Base-by-base conservation (phyloP, 352 stramenopile species). In the Phytopythium aichiense region DNA sequence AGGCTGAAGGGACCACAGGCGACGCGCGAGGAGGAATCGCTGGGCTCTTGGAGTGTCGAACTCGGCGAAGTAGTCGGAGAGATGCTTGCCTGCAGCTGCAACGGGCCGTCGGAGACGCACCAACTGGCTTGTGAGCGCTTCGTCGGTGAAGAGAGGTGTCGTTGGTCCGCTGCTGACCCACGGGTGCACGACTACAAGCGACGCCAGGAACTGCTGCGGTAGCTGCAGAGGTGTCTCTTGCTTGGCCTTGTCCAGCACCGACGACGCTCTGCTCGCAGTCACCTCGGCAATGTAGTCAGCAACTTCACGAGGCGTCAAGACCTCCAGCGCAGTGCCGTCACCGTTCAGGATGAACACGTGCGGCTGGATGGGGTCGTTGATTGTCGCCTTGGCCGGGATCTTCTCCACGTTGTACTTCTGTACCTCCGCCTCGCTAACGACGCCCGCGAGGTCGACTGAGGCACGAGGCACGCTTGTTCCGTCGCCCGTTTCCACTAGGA, bases 311-410 rank as follows among this genome's bases (percentile, higher is more conserved):
- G 81, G 79, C 56, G 77, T 67, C 48, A 92, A 33, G 12, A 92
- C 58, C 55, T 94, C 86, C 1, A 62, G 23, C 2, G 78, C 86
- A 0, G 80, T 90, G 11, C 86, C 86, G 56, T 94, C 79, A 37
- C 86, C 86, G n/a, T 88, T 72, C 18, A 94, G 65, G 46, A 92
- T 46, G 33, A 94, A 82, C 52, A 92, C 33, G 43, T 84, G 75
- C 18, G 86, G 86, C 55, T 90, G 64, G 13, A 94, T 91, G 2
- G 83, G 83, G 33, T 92, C 77, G 49, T 89, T 92, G 57, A 91
- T 86, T 12, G 89, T 76, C 28, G 82, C 77, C 62, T 71, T 70
- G 8, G 77, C 79, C 22, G 73, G 72, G 31, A 93, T 88, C 1
- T 64, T 69, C 31, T 62, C 67, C 18, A 91, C 76, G 0, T 71